Conservation (phyloP, 2,329 filamentous ascomycete species). For the Xylariaceae sp. region DNA sequence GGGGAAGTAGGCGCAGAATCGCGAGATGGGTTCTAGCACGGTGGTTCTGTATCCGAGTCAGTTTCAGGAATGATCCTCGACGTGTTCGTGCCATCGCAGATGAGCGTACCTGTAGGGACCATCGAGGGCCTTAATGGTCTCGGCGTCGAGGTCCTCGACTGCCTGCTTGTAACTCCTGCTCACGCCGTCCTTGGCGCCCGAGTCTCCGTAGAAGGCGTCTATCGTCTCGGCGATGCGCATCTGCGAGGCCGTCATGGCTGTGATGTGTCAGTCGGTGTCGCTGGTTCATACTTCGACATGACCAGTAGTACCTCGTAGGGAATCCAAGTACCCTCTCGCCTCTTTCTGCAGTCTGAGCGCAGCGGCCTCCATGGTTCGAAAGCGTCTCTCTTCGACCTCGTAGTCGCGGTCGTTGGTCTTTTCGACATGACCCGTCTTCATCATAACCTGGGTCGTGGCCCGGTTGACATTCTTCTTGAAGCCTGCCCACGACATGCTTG, state of each 20-base stretch:
- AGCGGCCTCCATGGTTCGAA: slow-evolving; percentile 95
- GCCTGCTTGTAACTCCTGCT: slow-evolving; percentile 97
- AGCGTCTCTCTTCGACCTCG: slow-evolving; percentile 94
- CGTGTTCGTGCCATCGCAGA: neutral
- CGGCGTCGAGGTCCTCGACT: slow-evolving; percentile 93
- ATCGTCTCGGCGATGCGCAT: slow-evolving; percentile 99
- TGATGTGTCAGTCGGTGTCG: slow-evolving; percentile 49
- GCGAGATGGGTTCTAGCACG: slow-evolving; percentile 89
- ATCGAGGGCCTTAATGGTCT: slow-evolving; percentile 97
- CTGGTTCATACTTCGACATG: neutral
- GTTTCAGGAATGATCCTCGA: neutral
- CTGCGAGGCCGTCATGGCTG: slow-evolving; percentile 88
- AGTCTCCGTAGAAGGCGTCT: slow-evolving; percentile 97
- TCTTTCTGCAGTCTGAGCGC: slow-evolving; percentile 92
- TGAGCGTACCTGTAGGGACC: slow-evolving; percentile 75
- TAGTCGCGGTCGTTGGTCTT: slow-evolving; percentile 98
- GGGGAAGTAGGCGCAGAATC: slow-evolving; percentile 97
- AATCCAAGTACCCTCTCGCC: slow-evolving; percentile 96
- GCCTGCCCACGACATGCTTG: slow-evolving; percentile 70
- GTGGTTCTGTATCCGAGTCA: slow-evolving; percentile 60
- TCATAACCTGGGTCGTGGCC: slow-evolving; percentile 99
- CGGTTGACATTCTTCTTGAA: slow-evolving; percentile 98
- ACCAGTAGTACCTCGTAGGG: slow-evolving; percentile 69
- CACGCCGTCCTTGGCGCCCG: slow-evolving; percentile 90
- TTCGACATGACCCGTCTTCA: slow-evolving; percentile 99